Conservation (phyloP, 2,329 filamentous ascomycete genomes). For the Venturiaceae sp. region DNA sequence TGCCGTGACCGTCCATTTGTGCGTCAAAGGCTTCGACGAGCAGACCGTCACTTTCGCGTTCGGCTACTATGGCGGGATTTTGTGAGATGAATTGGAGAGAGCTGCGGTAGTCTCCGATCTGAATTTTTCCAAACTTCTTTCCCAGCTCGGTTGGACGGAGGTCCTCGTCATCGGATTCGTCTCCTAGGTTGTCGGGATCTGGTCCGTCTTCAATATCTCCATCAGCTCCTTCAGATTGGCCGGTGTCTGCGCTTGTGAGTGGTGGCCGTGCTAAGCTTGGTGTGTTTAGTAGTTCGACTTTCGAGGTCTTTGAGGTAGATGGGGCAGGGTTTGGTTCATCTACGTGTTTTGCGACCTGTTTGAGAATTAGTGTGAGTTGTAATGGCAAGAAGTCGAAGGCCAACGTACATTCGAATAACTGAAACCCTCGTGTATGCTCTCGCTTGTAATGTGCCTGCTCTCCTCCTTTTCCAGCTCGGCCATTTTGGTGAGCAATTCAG, state of each 20-base stretch:
- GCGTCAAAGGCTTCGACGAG: slow-evolving; percentile 87
- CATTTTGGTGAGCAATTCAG: slow-evolving; percentile 63
- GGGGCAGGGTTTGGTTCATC: slow-evolving; percentile 14
- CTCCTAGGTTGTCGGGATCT: slow-evolving; percentile 26
- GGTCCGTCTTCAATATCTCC: slow-evolving; percentile 49
- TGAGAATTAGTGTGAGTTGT: neutral
- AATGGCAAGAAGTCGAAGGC: neutral
- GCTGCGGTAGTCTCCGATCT: slow-evolving; percentile 60
- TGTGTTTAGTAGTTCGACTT: slow-evolving; percentile 71
- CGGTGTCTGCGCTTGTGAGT: slow-evolving; percentile 23
- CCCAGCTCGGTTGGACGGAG: slow-evolving; percentile 68
- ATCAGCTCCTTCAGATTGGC: slow-evolving; percentile 47
- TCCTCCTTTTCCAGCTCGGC: slow-evolving; percentile 78
- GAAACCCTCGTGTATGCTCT: slow-evolving; percentile 80
- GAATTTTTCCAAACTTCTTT: slow-evolving; percentile 75
- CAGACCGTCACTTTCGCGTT: slow-evolving; percentile 83
- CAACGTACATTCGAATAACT: slow-evolving; percentile 64
- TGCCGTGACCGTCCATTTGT: slow-evolving; percentile 65
- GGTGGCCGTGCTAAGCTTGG: slow-evolving; percentile 13
- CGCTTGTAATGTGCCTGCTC: slow-evolving; percentile 84
- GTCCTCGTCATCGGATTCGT: slow-evolving; percentile 58
- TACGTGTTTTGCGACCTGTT: slow-evolving; percentile 13
- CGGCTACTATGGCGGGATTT: slow-evolving; percentile 68
- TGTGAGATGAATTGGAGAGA: slow-evolving; percentile 68
- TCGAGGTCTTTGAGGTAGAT: slow-evolving; percentile 25